phyloP scores from a whole-genome alignment of 164 flowering plant species.

The Vitis cinerea region DNA sequence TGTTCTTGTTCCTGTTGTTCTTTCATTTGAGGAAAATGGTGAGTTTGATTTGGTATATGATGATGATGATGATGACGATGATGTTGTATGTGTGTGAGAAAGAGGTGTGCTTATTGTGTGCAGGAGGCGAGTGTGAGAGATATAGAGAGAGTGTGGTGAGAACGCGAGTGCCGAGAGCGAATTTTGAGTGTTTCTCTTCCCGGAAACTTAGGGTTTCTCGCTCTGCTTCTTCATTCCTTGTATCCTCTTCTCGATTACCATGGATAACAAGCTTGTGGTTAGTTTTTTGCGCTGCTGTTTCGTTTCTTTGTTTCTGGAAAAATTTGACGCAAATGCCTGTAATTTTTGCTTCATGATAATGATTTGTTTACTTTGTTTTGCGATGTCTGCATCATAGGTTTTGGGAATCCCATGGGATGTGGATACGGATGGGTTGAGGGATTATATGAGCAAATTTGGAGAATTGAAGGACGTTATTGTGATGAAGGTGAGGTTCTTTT shows the following conservation, averaged over 20 bases:
- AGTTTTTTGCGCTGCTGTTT: constrained; percentile 13
- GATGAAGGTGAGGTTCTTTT: constrained; percentile 62
- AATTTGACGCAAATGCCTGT: neutral
- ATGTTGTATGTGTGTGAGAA: constrained; percentile 52
- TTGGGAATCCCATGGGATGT: constrained; percentile 91
- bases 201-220: constrained; percentile 20
- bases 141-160: constrained; percentile 28
- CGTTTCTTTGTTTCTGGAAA: neutral
- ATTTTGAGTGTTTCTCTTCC: constrained; percentile 12
- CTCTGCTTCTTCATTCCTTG: neutral
- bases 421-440: constrained; percentile 68
- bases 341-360: neutral
- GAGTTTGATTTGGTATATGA: constrained; percentile 31
- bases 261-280: constrained; percentile 84
- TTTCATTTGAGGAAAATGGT: constrained; percentile 18
- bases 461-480: constrained; percentile 84
- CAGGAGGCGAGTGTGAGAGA: constrained; percentile 54
- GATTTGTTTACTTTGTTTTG: neutral
- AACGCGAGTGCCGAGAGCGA: constrained; percentile 26
- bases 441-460: constrained; percentile 83
- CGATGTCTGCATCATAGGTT: constrained; percentile 41
- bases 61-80: constrained; percentile 23
- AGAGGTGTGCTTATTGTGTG: constrained; percentile 58
- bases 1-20: neutral
- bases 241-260: constrained; percentile 19